Conservation (phyloP, 169 alveolate species). For the Cryptosporidium sp. region DNA sequence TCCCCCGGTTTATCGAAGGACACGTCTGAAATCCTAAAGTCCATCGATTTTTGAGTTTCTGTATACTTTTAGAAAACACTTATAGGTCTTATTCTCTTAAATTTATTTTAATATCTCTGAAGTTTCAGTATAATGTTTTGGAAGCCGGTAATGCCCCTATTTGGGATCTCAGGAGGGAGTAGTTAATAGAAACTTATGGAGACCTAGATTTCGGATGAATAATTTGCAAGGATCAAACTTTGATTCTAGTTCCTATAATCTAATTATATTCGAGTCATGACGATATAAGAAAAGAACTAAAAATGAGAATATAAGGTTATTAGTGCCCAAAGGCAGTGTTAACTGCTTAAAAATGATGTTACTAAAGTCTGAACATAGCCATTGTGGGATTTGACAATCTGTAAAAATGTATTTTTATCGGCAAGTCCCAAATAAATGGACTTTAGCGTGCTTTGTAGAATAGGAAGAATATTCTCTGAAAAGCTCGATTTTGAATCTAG, state of each 20-base stretch:
- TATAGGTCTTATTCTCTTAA: neutral
- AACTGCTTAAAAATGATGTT: slow-evolving; percentile 19
- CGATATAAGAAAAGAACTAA: neutral
- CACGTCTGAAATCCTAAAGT: slow-evolving; percentile 48
- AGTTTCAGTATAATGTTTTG: neutral
- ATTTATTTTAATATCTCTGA: neutral
- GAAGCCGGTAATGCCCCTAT: no score
- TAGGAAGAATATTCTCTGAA: slow-evolving; percentile 22
- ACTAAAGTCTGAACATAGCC: slow-evolving; percentile 33
- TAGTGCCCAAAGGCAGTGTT: neutral
- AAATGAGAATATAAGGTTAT: slow-evolving; percentile 11
- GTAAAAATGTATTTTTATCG: slow-evolving; percentile 18
- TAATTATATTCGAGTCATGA: neutral
- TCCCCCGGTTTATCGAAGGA: slow-evolving; percentile 60
- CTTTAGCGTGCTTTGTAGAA: slow-evolving; percentile 6
- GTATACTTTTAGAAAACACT: neutral
- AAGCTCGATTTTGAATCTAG: slow-evolving; percentile 25
- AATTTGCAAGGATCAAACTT: neutral
- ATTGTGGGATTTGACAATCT: slow-evolving; percentile 30
- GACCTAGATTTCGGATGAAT: no score
- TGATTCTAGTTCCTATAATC: neutral
- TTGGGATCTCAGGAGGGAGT: no score
- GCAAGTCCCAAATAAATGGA: slow-evolving; percentile 29
- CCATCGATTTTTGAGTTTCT: slow-evolving; percentile 26
- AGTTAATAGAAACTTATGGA: no score